Conservation (phyloP, 139 green algal genomes). For the Tetradesmus obliquus region DNA sequence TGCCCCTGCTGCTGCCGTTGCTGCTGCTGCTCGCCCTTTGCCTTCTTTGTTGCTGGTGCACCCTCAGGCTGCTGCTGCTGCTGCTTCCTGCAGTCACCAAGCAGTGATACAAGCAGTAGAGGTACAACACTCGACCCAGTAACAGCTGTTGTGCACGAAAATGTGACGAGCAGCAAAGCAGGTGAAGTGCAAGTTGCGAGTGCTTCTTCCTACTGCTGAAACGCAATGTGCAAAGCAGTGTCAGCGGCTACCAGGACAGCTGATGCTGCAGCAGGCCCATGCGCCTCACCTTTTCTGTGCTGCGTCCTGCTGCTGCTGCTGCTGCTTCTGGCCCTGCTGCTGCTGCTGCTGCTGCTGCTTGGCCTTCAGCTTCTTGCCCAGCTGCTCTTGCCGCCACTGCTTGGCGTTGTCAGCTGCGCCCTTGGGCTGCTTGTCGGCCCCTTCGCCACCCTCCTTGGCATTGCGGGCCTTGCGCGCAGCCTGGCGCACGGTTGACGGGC, state of each 20-base stretch:
- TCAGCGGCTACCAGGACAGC: neutral
- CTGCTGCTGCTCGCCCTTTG: conserved; percentile 21
- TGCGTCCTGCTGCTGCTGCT: conserved; percentile 39
- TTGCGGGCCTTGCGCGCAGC: conserved; percentile 46
- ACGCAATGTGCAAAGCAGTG: neutral
- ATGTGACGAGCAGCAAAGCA: neutral
- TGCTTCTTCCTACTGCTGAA: neutral
- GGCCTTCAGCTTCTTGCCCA: conserved; percentile 47
- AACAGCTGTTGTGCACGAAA: neutral
- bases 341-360: conserved; percentile 36
- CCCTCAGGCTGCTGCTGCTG: conserved; percentile 11
- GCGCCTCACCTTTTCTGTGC: conserved; percentile 9
- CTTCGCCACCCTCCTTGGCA: neutral
- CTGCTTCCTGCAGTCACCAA: conserved; percentile 25
- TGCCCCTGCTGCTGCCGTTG: conserved; percentile 3
- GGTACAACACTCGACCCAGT: too few relatives aligned
- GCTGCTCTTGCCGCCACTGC: conserved; percentile 58
- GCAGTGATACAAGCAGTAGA: neutral
- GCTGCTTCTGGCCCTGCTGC: conserved; percentile 21
- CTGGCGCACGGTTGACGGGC: neutral
- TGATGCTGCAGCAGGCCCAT: neutral
- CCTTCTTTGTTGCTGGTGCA: conserved; percentile 44
- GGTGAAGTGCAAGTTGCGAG: neutral
- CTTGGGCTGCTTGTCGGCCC: neutral
- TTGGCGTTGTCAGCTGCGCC: conserved; percentile 49